Evolutionary conservation across 768 basidiomycete genomes (phyloP), one percentile per base, ranked within the genome.

Genomic region (Pisolithus orientalis): DNA sequence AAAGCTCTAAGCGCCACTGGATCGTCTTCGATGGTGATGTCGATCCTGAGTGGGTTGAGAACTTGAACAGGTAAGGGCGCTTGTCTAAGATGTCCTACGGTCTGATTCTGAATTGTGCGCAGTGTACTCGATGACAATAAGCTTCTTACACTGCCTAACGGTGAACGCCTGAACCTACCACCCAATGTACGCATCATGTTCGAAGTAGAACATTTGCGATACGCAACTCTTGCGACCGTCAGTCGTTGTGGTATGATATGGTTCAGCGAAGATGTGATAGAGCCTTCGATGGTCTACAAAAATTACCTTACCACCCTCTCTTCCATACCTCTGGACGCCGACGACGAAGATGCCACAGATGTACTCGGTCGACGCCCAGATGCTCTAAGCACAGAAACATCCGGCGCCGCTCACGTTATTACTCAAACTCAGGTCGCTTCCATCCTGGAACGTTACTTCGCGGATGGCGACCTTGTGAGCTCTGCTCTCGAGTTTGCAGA

Each of bases 241-340:
- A 96, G 93, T 82, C 94, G 96, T 51, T 99, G 96, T 64, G 96
- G 96, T 66, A 99, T 99, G 96, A 95, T 99, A 61, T 99, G 96
- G 96, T 99, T 99, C 74, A 97, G 94, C 65, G 94, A 97, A 53
- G 94, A 97, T 57, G 84, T 96, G 45, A 83, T 99, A 27, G 87
- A 91, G 57, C 84, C 94, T 6, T 72, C 77, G 1, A 97, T 98
- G 96, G 81, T 96, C 16, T 96, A 89, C 68, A 83, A 80, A 48
- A 80, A 97, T 64, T 95, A 97, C 63, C 80, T 99, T 44, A 77
- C 80, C 49, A 85, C 85, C 0, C 75, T 98, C 27, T 76, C 85
- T 0, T 73, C 83, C 2, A 75, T 85, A 1, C 82, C 93, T 10
- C 70, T 98, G 59, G 94, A 93, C 62, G 85, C 85, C 8, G 92